Evolutionary conservation across 495 filamentous ascomycete species (phyloP), one percentile per base, ranked within the genome.

Genomic region (Aspergillus hancockii): DNA sequence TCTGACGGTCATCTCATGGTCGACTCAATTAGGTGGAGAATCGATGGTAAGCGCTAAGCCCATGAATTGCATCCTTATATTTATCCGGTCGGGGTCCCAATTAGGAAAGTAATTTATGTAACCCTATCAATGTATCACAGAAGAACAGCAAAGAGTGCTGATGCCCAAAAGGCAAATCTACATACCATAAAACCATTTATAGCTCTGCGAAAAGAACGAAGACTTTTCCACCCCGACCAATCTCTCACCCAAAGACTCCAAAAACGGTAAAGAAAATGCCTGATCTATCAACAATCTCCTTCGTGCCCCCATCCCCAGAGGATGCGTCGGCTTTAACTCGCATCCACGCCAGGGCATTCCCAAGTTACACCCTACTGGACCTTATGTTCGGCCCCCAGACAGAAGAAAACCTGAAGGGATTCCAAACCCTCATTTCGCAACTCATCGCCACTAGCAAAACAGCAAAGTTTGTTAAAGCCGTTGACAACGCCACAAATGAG

Each of bases 31-130:
- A 28, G 25, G 25, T 28, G 25, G 25, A 28, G 25, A 28, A 28
- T 3, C 25, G 25, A 7, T 7, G 7, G 3, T 28, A 3, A 28
- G 3, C 25, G 25, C 3, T 28, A 28, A 7, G 25, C 25, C 25
- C 25, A 28, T 28, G 25, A 3, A 28, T 28, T 7, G 25, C 25
- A 3, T 28, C 36, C 3, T 9, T 14, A 38, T n/a, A n/a, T n/a
- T n/a, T n/a, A 52, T 22, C 9, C 19, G 23, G 31, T 51, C 49
- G 49, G 49, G 21, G 49, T 51, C 49, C 49, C 49, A 10, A 51
- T 51, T 25, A 3, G 49, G 49, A 14, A 51, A 40, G 2, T 40
- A 28, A 3, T 28, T 3, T 28, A 7, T 7, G 25, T 7, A 28
- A 28, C 25, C 25, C 25, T 7, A 28, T 28, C 25, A 28, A 28